Percentiles rank a stretch among this genome's conserved stretches.
phyloP scores from a whole-genome alignment of 495 filamentous ascomycete genomes.

The Aspergillus baeticus region DNA sequence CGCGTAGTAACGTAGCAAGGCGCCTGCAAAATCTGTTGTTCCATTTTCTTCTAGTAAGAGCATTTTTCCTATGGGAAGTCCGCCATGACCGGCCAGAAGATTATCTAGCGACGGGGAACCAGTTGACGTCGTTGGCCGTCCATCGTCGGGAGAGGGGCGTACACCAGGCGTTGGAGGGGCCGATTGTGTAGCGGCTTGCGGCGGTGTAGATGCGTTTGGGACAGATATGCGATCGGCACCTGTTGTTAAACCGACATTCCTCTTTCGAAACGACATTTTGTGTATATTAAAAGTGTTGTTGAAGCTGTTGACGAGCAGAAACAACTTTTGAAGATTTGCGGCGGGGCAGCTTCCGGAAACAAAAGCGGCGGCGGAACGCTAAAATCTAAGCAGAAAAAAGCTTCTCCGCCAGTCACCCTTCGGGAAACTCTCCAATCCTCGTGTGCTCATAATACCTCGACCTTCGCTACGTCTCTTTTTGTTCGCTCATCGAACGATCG shows the following conservation, averaged over 20 bases:
- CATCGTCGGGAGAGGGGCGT: slow-evolving; percentile 86
- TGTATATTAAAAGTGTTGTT: not conserved
- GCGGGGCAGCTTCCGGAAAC: slow-evolving; percentile 25
- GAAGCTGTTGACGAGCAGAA: not conserved
- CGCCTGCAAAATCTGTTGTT: slow-evolving; percentile 89
- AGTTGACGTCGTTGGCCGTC: slow-evolving; percentile 85
- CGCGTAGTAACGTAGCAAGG: slow-evolving; percentile 83
- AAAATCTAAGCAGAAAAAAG: slow-evolving; percentile 53
- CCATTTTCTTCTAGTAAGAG: slow-evolving; percentile 88
- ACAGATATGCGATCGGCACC: slow-evolving; percentile 32
- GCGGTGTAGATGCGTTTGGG: slow-evolving; percentile 29
- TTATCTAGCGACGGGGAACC: slow-evolving; percentile 82
- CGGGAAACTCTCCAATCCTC: not conserved
- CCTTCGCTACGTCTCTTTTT: not conserved
- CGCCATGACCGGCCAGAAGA: slow-evolving; percentile 84
- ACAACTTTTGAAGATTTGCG: slow-evolving; percentile 19
- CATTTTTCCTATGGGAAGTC: slow-evolving; percentile 76
- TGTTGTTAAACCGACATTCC: slow-evolving; percentile 69
- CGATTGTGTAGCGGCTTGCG: slow-evolving; percentile 30
- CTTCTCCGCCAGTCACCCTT: slow-evolving; percentile 4
- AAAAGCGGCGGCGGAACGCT: slow-evolving; percentile 28
- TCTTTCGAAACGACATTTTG: slow-evolving; percentile 85
- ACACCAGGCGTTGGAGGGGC: slow-evolving; percentile 59
- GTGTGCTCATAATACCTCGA: not conserved
- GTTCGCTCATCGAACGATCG: not conserved